Conservation (phyloP, 2,329 filamentous ascomycete genomes). For the Fusarium lyarnte region DNA sequence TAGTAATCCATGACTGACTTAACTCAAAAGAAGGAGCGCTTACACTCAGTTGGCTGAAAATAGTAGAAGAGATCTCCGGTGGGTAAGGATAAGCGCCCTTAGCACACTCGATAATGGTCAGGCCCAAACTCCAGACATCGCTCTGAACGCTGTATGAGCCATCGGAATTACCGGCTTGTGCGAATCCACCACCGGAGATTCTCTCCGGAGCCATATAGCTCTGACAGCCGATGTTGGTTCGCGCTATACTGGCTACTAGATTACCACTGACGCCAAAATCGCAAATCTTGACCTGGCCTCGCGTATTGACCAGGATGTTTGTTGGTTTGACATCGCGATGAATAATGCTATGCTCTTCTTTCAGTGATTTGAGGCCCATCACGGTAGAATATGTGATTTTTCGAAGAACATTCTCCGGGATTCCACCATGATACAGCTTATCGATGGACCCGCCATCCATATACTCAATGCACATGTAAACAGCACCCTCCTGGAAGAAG, state of each 20-base stretch:
- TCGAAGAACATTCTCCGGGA: conserved; percentile 86
- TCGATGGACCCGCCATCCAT: conserved; percentile 99
- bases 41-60: conserved; percentile 96
- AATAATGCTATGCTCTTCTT: conserved; percentile 99
- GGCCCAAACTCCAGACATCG: conserved; percentile 95
- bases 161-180: conserved; percentile 72
- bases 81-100: conserved; percentile 96
- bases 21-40: conserved; percentile 54
- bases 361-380: conserved; percentile 90
- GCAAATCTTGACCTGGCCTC: conserved; percentile 95
- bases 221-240: conserved; percentile 98
- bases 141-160: conserved; percentile 98
- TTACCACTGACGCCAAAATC: conserved; percentile 98
- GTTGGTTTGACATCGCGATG: conserved; percentile 98
- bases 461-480: conserved; percentile 99
- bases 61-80: conserved; percentile 96
- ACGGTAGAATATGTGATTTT: conserved; percentile 93
- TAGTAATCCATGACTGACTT: not conserved
- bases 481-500: conserved; percentile 98
- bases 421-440: conserved; percentile 90
- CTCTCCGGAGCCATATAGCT: conserved; percentile 99
- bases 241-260: conserved; percentile 94
- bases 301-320: conserved; percentile 93
- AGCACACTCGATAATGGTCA: conserved; percentile 96
- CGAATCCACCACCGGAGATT: conserved; percentile 86